A percentile compares a stretch with the other conserved stretches of the same genome.
Conservation (phyloP, 306 rosid genomes). For the Macrotyloma uniflorum region DNA sequence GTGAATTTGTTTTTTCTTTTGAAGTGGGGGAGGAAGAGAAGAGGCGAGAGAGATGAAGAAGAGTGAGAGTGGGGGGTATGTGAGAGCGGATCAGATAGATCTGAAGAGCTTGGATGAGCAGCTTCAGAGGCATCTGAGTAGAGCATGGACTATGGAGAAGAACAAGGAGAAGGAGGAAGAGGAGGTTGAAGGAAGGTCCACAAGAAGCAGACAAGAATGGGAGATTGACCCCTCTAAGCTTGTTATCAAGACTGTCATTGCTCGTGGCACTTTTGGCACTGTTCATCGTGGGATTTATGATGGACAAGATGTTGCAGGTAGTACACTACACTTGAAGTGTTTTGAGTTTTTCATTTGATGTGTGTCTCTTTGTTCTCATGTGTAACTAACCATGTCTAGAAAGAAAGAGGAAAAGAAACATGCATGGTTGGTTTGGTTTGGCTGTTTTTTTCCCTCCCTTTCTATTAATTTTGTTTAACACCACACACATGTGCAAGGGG, state of each 20-base stretch:
- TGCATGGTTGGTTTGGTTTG: conserved; percentile 9
- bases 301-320: conserved; percentile 93
- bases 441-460: conserved; percentile 22
- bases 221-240: conserved; percentile 97
- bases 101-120: conserved; percentile 99
- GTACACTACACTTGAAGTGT: background rate
- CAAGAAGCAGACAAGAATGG: conserved; percentile 77
- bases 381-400: conserved; percentile 6
- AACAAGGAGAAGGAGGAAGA: conserved; percentile 66
- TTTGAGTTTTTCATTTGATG: conserved; percentile 8
- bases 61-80: conserved; percentile 83
- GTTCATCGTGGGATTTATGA: conserved; percentile 97
- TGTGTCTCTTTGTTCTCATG: conserved; percentile 1
- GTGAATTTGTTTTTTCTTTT: conserved; percentile 10
- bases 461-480: conserved; percentile 8
- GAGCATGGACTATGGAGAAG: conserved; percentile 96
- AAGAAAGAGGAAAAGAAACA: background rate
- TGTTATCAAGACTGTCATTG: conserved; percentile 73
- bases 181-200: conserved; percentile 51
- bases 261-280: conserved; percentile 98
- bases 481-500: conserved; percentile 16
- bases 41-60: conserved; percentile 61
- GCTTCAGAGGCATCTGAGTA: conserved; percentile 87
- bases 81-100: conserved; percentile 99
- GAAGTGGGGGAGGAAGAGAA: background rate